Evolutionary conservation across 345 rosid species (phyloP).

Genomic region (Eucalyptus sideroxylon): DNA sequence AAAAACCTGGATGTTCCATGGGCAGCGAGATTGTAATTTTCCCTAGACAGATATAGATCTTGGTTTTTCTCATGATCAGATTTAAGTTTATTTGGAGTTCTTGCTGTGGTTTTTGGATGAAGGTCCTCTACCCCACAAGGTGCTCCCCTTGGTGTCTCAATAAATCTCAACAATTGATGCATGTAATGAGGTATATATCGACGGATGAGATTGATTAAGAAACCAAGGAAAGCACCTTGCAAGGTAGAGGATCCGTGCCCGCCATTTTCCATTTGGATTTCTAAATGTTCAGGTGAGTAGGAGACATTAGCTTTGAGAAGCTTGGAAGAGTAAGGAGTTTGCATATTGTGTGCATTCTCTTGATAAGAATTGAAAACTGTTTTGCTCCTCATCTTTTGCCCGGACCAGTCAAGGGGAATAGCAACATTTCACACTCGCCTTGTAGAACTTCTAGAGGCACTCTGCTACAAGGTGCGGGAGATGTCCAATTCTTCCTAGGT

Average conservation of each 20-base stretch:
- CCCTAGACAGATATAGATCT: background rate
- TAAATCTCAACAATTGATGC: background rate
- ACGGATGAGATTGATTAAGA: background rate
- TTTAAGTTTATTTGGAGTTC: background rate
- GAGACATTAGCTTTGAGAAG: background rate
- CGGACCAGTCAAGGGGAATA: background rate
- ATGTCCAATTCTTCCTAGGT: background rate
- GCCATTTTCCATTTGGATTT: background rate
- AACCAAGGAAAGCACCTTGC: background rate
- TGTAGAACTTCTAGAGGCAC: background rate
- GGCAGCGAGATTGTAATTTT: background rate
- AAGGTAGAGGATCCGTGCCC: background rate
- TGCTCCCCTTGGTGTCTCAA: background rate
- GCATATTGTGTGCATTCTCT: background rate
- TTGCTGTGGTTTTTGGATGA: background rate
- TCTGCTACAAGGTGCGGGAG: background rate
- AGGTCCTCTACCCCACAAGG: background rate
- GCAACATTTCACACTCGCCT: background rate
- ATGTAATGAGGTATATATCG: background rate
- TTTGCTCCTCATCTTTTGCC: background rate
- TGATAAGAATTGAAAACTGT: background rate
- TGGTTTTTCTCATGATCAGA: background rate
- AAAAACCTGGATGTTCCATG: background rate
- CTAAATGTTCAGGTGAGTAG: background rate
- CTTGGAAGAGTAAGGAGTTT: background rate